A percentile compares a stretch with the other conserved stretches of the same genome.
phyloP scores from a whole-genome alignment of 1,284 basidiomycete species.

The Boletus semigastroideus region DNA sequence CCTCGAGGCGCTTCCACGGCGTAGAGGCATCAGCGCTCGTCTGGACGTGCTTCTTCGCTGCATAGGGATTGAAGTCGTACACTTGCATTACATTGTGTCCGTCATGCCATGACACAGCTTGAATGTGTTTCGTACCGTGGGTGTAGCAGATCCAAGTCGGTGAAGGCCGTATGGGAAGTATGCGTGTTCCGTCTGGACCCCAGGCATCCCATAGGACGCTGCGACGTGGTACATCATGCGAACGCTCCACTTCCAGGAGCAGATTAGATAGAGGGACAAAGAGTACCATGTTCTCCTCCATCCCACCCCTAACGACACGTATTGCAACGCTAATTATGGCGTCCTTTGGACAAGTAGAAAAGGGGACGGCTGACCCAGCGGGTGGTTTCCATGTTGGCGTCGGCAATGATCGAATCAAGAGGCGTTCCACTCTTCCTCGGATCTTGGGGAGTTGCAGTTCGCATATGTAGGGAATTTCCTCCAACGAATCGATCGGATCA shows the following conservation, averaged over 20 bases:
- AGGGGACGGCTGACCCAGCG: slow-evolving; percentile 17
- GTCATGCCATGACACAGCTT: slow-evolving; percentile 18
- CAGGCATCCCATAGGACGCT: slow-evolving; percentile 49
- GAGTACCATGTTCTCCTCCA: slow-evolving; percentile 17
- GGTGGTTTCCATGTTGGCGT: slow-evolving; percentile 44
- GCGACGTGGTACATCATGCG: slow-evolving; percentile 39
- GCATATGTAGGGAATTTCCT: slow-evolving; percentile 33
- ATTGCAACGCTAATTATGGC: slow-evolving; percentile 28
- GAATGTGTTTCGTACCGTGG: slow-evolving; percentile 48
- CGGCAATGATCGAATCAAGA: slow-evolving; percentile 48
- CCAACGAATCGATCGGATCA: slow-evolving; percentile 13
- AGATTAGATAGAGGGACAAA: slow-evolving; percentile 34
- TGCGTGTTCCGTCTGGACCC: slow-evolving; percentile 47
- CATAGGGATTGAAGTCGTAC: slow-evolving; percentile 33
- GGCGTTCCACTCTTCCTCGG: slow-evolving; percentile 18
- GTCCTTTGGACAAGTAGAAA: slow-evolving; percentile 24
- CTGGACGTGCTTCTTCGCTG: slow-evolving; percentile 16
- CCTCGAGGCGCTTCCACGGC: slow-evolving; percentile 19
- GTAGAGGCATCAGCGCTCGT: slow-evolving; percentile 4
- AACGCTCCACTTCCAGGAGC: slow-evolving; percentile 46
- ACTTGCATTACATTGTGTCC: slow-evolving; percentile 12
- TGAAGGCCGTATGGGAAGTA: slow-evolving; percentile 38
- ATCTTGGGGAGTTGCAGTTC: slow-evolving; percentile 42
- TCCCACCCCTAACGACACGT: not conserved
- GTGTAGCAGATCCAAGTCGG: slow-evolving; percentile 58